Base-by-base conservation (phyloP, 768 basidiomycete species). In the Rhizopogon salebrosus region DNA sequence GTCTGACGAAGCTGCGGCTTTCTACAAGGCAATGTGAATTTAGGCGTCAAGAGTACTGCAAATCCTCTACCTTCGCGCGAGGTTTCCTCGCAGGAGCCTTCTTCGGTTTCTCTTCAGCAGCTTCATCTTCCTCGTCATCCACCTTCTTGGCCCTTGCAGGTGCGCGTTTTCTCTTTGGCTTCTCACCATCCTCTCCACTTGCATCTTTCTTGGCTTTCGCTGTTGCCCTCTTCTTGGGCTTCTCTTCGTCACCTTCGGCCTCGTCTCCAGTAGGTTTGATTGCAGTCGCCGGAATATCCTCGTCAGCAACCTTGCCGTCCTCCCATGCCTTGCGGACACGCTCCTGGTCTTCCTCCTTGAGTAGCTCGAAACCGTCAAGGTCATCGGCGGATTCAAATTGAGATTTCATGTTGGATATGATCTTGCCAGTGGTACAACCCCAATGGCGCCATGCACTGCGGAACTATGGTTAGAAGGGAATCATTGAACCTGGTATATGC, bases 391-490 rank as follows among this genome's bases (percentile, higher is more conserved):
- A 74, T 1, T 75, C 72, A 56, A 87, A 78, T 3, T 72, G 67
- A 11, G 74, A 74, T 70, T 92, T 88, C 68, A 89, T 74, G 64
- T 92, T 94, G 20, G 62, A 64, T 29, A 95, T 60, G 45, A 93
- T 81, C 61, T 78, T 82, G 18, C 75, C 40, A 0, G 92, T 92
- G 6, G 80, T 77, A 64, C 93, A 95, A 18, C 92, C 92, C 92
- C 92, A 95, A 63, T 95, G 93, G 57, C 91, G 83, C 90, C 90
- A 95, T 31, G 76, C 67, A 63, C 89, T 91, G 11, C 16, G 14
- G 42, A 24, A 48, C 4, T 7, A 31, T 13, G 8, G 18, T 46
- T n/a, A 31, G 42, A 37, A 57, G 2, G 23, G 6, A 11, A 34
- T 22, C 35, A 31, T n/a, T 57, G 53, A 40, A 20, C 45, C 38